Evolutionary conservation across 139 green algal species (phyloP).

Genomic region (Gonium pectorale): DNA sequence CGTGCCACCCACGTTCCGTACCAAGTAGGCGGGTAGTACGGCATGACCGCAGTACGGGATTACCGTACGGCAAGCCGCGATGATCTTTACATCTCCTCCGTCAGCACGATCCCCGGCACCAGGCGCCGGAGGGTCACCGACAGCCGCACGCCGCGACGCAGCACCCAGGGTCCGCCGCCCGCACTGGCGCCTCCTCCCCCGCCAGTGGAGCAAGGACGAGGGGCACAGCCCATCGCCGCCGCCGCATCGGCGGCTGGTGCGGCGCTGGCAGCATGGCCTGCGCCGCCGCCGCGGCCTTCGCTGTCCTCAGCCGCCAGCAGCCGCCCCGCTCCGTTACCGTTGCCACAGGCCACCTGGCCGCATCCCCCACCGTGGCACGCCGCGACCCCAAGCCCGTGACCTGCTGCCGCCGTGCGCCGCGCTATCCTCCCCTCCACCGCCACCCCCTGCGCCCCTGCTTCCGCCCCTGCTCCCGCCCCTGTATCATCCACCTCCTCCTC

Average conservation of each 20-base stretch:
- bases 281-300: neutral
- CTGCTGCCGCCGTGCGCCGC: neutral
- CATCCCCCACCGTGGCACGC: too few relatives aligned
- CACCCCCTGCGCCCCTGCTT: neutral
- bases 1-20: too few relatives aligned
- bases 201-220: too few relatives aligned
- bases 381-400: neutral
- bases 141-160: slow-evolving; percentile 44
- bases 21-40: too few relatives aligned
- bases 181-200: too few relatives aligned
- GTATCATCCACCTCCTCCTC: neutral
- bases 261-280: neutral
- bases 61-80: too few relatives aligned
- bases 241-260: neutral
- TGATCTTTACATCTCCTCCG: slow-evolving; percentile 27
- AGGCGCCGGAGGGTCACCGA: slow-evolving; percentile 54
- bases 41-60: too few relatives aligned
- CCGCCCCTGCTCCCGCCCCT: neutral
- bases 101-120: slow-evolving; percentile 22
- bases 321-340: neutral
- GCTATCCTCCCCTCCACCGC: neutral
- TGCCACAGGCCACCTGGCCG: too few relatives aligned
- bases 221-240: neutral
- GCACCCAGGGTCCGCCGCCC: too few relatives aligned
- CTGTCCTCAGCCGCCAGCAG: neutral